Percentiles rank a stretch among this genome's conserved stretches.
Conservation (phyloP, 2,329 filamentous ascomycete genomes). For the Tolypocladium paradoxum region DNA sequence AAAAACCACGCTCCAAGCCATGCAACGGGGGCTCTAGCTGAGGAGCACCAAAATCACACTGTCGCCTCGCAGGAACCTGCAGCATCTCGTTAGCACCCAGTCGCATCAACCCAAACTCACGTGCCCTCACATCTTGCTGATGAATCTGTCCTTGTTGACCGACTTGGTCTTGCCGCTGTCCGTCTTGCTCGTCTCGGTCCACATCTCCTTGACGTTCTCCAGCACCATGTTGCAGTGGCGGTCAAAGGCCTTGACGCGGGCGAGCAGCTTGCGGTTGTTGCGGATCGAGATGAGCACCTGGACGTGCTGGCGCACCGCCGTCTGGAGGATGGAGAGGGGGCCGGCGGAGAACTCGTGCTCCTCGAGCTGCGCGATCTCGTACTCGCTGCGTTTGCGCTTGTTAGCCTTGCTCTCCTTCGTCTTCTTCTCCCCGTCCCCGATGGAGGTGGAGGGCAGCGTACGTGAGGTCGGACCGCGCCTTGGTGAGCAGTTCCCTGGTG, state of each 20-base stretch:
- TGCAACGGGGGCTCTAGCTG: slow-evolving; percentile 37
- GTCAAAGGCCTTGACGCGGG: slow-evolving; percentile 96
- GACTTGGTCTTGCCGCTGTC: slow-evolving; percentile 64
- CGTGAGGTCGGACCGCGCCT: slow-evolving; percentile 86
- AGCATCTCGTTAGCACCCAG: background rate
- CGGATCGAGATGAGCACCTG: slow-evolving; percentile 96
- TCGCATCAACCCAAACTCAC: background rate
- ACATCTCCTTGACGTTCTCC: slow-evolving; percentile 95
- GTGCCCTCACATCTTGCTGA: slow-evolving; percentile 76
- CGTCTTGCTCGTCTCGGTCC: slow-evolving; percentile 71
- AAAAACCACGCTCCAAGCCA: background rate
- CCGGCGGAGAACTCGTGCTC: slow-evolving; percentile 46
- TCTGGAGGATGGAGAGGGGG: slow-evolving; percentile 82
- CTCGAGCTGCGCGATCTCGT: slow-evolving; percentile 67
- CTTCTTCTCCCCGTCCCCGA: background rate
- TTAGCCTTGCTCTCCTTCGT: background rate
- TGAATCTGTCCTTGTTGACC: slow-evolving; percentile 96
- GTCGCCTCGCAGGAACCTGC: slow-evolving; percentile 75
- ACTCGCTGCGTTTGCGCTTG: slow-evolving; percentile 51
- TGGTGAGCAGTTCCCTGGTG: slow-evolving; percentile 72
- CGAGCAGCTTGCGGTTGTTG: slow-evolving; percentile 96
- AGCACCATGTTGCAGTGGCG: slow-evolving; percentile 98
- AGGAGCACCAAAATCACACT: slow-evolving; percentile 80
- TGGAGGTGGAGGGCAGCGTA: slow-evolving; percentile 32
- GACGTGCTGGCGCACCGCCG: slow-evolving; percentile 84